phyloP scores from a whole-genome alignment of 2,329 filamentous ascomycete genomes.

The Teratosphaeria destructans region DNA sequence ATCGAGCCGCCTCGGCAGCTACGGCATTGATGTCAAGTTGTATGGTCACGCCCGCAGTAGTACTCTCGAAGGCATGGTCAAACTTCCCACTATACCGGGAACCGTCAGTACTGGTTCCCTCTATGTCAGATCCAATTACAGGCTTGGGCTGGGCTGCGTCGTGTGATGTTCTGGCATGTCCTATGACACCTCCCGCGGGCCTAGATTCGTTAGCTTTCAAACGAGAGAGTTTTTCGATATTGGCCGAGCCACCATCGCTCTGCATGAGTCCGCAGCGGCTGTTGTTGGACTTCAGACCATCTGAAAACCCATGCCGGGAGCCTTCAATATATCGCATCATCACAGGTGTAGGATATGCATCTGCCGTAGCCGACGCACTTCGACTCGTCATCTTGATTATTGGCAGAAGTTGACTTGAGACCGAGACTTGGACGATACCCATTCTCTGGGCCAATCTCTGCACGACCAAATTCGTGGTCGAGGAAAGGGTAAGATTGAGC shows the following conservation, averaged over 20 bases:
- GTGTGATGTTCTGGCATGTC: slow-evolving; percentile 21
- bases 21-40: slow-evolving; percentile 17
- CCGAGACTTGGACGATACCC: slow-evolving; percentile 68
- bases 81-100: slow-evolving; percentile 7
- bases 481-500: slow-evolving; percentile 87
- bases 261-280: slow-evolving; percentile 27
- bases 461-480: slow-evolving; percentile 66
- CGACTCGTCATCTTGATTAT: slow-evolving; percentile 71
- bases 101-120: slow-evolving; percentile 7
- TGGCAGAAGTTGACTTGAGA: slow-evolving; percentile 66
- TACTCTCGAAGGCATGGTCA: slow-evolving; percentile 13
- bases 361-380: slow-evolving; percentile 62
- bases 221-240: slow-evolving; percentile 20
- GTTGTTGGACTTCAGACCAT: slow-evolving; percentile 15
- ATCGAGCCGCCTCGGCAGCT: slow-evolving; percentile 12
- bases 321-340: slow-evolving; percentile 57
- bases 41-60: slow-evolving; percentile 10
- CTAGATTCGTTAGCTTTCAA: slow-evolving; percentile 24
- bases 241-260: slow-evolving; percentile 23
- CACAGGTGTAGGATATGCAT: slow-evolving; percentile 65
- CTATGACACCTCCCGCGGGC: slow-evolving; percentile 28
- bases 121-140: slow-evolving; percentile 17
- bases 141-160: slow-evolving; percentile 15
- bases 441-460: slow-evolving; percentile 64
- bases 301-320: slow-evolving; percentile 19